phyloP scores from a whole-genome alignment of 31 red algal genomes.

The Endocladia muricata region DNA sequence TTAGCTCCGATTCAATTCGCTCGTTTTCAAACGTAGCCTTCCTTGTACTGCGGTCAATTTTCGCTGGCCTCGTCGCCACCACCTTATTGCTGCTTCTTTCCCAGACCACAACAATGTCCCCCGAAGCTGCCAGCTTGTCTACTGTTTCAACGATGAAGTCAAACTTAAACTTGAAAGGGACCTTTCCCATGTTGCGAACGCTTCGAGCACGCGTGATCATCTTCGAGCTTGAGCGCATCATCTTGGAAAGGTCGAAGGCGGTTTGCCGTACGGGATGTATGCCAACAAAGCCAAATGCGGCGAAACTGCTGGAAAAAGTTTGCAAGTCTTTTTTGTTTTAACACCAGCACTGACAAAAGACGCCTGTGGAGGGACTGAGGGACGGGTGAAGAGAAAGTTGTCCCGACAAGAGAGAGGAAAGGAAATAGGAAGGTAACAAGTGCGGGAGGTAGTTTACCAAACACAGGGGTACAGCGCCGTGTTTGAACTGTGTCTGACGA shows the following conservation, averaged over 20 bases:
- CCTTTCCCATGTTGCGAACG: constrained; percentile 68
- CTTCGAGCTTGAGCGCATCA: constrained; percentile 80
- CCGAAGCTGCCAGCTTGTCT: constrained; percentile 64
- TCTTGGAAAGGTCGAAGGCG: constrained; percentile 17
- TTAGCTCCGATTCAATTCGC: constrained; percentile 53
- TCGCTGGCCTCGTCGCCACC: constrained; percentile 56
- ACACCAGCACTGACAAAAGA: too few relatives aligned
- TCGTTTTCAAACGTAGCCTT: constrained; percentile 72
- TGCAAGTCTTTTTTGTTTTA: too few relatives aligned
- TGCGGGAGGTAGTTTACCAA: too few relatives aligned
- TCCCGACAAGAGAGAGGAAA: too few relatives aligned
- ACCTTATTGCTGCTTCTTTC: constrained; percentile 59
- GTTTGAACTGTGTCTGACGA: too few relatives aligned
- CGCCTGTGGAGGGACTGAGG: too few relatives aligned
- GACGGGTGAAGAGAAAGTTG: too few relatives aligned
- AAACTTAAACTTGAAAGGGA: constrained; percentile 77
- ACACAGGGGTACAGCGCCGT: too few relatives aligned
- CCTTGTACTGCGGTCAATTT: constrained; percentile 55
- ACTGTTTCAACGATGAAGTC: constrained; percentile 61
- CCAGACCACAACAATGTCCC: constrained; percentile 65
- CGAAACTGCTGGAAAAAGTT: neutral
- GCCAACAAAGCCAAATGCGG: neutral
- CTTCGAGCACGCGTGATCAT: constrained; percentile 69
- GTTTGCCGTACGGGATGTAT: neutral
- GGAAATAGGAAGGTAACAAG: too few relatives aligned